phyloP scores from a whole-genome alignment of 1,139 yeast genomes.

The Citeromyces hawaiiensis region DNA sequence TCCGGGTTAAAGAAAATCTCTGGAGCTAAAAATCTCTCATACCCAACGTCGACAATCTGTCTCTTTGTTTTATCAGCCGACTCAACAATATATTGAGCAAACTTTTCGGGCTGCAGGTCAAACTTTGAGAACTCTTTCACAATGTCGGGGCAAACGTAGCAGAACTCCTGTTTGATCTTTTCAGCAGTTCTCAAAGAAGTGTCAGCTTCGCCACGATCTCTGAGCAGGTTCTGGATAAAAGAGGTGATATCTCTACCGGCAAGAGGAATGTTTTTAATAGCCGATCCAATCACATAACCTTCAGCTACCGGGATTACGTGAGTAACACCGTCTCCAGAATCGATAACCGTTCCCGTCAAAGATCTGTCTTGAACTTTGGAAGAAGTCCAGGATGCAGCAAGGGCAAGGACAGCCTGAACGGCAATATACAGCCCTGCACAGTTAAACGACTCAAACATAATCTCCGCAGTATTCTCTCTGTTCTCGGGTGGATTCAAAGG shows the following conservation, averaged over 20 bases:
- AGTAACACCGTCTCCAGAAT: constrained; percentile 92
- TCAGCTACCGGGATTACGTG: constrained; percentile 99
- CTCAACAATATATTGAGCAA: constrained; percentile 87
- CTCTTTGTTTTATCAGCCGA: constrained; percentile 55
- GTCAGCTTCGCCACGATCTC: constrained; percentile 95
- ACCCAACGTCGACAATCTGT: constrained; percentile 81
- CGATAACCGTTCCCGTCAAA: constrained; percentile 95
- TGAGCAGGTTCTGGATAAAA: constrained; percentile 81
- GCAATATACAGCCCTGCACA: constrained; percentile 98
- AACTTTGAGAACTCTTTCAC: constrained; percentile 92
- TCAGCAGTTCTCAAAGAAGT: constrained; percentile 94
- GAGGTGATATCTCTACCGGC: constrained; percentile 97
- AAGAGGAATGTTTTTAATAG: constrained; percentile 92
- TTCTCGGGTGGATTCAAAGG: constrained; percentile 98
- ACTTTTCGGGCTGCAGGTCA: constrained; percentile 88
- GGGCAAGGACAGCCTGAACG: constrained; percentile 95
- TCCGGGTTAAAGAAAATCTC: constrained; percentile 98
- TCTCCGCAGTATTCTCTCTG: constrained; percentile 96
- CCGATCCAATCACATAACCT: constrained; percentile 96
- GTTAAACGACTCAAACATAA: constrained; percentile 96
- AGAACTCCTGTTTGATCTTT: constrained; percentile 87
- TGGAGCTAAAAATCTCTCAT: constrained; percentile 95
- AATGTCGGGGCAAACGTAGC: constrained; percentile 95
- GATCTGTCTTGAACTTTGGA: constrained; percentile 92
- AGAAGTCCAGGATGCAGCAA: constrained; percentile 99